Percentiles rank a stretch among this genome's conserved stretches.
These are phyloP conservation scores for Cruciata laevipes DNA, from an alignment of 257 asterid genomes.

Conservation along the genomic window DNA sequence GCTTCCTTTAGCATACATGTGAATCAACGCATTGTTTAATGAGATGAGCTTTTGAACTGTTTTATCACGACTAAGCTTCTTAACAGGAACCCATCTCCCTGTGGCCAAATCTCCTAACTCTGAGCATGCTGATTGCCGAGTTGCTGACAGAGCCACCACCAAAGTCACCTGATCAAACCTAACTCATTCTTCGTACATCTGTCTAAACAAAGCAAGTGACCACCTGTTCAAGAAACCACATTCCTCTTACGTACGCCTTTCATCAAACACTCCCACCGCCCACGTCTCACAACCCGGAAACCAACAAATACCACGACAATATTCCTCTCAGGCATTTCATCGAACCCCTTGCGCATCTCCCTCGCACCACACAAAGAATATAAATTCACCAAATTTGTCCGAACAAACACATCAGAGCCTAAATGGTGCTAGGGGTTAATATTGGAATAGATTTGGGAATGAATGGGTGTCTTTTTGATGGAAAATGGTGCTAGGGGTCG, in stretches of 20 bases:
- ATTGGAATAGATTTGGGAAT: no score
- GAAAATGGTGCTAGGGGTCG: no score
- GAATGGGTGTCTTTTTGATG: no score
- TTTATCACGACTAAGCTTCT: constrained; percentile 20
- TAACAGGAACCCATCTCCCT: constrained; percentile 63
- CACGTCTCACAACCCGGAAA: constrained; percentile 45
- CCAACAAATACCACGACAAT: constrained; percentile 67
- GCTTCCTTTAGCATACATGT: constrained; percentile 73
- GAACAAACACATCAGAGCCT: constrained; percentile 46
- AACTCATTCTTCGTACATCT: constrained; percentile 34
- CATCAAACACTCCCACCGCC: constrained; percentile 41
- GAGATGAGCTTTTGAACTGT: constrained; percentile 30
- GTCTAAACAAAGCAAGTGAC: constrained; percentile 38
- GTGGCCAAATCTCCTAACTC: constrained; percentile 54
- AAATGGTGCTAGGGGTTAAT: no score
- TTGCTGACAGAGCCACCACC: constrained; percentile 54
- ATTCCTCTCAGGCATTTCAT: constrained; percentile 54
- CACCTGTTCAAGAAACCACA: constrained; percentile 69
- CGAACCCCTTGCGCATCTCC: constrained; percentile 51
- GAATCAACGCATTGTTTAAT: constrained; percentile 56
- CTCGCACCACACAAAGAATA: constrained; percentile 31
- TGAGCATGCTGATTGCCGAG: no score
- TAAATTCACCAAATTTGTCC: constrained; percentile 61
- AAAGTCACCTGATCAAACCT: constrained; percentile 71
- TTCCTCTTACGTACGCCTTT: constrained; percentile 63